phyloP scores from a whole-genome alignment of 2,329 filamentous ascomycete genomes.

The Fusarium bulbicola region DNA sequence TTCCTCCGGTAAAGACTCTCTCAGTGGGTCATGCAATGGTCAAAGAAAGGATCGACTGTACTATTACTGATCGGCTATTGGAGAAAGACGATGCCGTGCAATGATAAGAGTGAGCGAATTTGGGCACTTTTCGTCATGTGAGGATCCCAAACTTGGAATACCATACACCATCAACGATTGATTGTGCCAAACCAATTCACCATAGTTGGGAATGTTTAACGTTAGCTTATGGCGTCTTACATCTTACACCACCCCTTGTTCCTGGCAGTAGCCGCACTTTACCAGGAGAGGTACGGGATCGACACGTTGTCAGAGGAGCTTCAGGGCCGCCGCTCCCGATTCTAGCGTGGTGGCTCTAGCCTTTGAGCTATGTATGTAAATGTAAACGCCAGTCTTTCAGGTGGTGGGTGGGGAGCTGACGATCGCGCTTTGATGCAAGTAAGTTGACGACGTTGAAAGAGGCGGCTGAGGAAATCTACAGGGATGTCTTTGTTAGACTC shows the following conservation, averaged over 20 bases:
- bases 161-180: background rate
- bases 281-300: background rate
- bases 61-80: background rate
- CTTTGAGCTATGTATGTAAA: background rate
- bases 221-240: constrained; percentile 4
- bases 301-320: background rate
- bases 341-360: constrained; percentile 1
- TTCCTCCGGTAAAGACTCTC: background rate
- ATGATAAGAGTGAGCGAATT: background rate
- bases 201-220: background rate
- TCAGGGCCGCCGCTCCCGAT: constrained; percentile 10
- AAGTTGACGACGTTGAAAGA: background rate
- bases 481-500: background rate
- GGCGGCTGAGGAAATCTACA: background rate
- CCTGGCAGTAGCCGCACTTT: constrained; percentile 3
- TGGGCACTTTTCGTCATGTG: background rate
- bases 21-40: background rate
- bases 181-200: background rate
- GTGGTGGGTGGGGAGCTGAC: background rate
- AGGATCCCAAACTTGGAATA: background rate
- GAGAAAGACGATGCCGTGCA: background rate
- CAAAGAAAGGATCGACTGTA: background rate
- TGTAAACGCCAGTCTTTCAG: constrained; percentile 11
- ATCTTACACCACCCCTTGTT: background rate
- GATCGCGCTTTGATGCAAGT: background rate